These are phyloP conservation scores for Cyclotella atomus DNA, from an alignment of 108 stramenopile species.

Conservation along the genomic window DNA sequence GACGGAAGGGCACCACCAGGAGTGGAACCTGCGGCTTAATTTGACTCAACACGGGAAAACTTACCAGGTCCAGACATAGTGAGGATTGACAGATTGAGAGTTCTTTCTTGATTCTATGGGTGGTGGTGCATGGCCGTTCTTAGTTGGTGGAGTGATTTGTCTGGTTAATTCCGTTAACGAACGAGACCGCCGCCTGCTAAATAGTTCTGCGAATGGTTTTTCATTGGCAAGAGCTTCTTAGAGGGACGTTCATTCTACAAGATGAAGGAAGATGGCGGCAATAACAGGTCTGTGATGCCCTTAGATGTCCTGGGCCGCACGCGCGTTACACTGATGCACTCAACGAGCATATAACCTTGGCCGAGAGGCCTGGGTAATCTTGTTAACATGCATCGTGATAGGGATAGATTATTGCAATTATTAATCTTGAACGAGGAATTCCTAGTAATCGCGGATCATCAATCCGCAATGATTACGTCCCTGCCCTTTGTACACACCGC, in stretches of 20 bases:
- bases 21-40: constrained; percentile 82
- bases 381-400: constrained; percentile 97
- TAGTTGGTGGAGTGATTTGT: constrained; percentile 95
- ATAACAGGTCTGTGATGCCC: constrained; percentile 99
- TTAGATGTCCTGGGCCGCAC: constrained; percentile 99
- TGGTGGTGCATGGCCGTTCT: constrained; percentile 84
- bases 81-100: constrained; percentile 89
- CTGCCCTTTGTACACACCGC: constrained; percentile 99
- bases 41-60: constrained; percentile 88
- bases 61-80: constrained; percentile 85
- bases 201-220: constrained; percentile 77
- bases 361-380: constrained; percentile 98
- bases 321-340: constrained; percentile 97
- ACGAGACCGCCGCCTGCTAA: constrained; percentile 99
- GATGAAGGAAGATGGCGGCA: constrained; percentile 95
- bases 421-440: constrained; percentile 99
- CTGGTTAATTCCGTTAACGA: constrained; percentile 99
- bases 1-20: constrained; percentile 78
- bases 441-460: constrained; percentile 99
- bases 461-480: constrained; percentile 95
- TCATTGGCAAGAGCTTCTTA: constrained; percentile 90
- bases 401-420: constrained; percentile 99
- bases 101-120: constrained; percentile 89
- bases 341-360: constrained; percentile 92
- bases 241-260: constrained; percentile 95